Base-by-base conservation (phyloP, 805 yeast genomes). In the Priceomyces carsonii region DNA sequence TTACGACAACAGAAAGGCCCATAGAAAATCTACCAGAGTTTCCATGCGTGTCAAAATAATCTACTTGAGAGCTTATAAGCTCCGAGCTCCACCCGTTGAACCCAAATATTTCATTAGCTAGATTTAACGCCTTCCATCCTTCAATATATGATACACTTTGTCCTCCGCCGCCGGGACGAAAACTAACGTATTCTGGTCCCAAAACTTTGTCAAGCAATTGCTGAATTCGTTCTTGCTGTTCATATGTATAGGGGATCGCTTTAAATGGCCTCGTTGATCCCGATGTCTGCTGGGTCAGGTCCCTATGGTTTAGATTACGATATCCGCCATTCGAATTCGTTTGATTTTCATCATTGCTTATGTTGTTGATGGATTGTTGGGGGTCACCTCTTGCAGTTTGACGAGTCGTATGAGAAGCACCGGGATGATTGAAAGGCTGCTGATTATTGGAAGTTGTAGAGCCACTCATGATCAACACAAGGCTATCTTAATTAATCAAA, bases 1-100 rank as follows among this genome's bases (percentile, higher is more conserved):
- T 66, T 2, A 89, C 85, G 16, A 73, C 76, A 6, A 82, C 83
- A 1, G 88, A 80, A 8, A 85, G 63, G 1, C 93, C 93, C 55
- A 85, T 65, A 17, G 79, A 73, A 41, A 66, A 75, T 30, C 75
- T 67, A 1, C 72, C 71, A 1, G 62, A 46, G 5, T 80, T 80
- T 24, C 75, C 75, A 26, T 70, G 71, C 22, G 77, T 79, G 50
- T 85, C 95, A 29, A 83, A 63, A 47, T 74, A 85, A 53, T 85
- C 95, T 12, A 85, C 82, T 18, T 74, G 79, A 10, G 80, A 73
- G 27, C 69, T 70, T 40, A 77, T 75, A 4, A 85, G 73, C 48
- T 85, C 91, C 0, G 89, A 79, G 45, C 73, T 69, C 95, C 95
- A 85, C 1, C 93, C 93, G 51, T 84, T 80, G 48, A 82, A 85